Conservation (phyloP, 192 early-diverging fungal genomes). For the Linnemannia schmuckeri region DNA sequence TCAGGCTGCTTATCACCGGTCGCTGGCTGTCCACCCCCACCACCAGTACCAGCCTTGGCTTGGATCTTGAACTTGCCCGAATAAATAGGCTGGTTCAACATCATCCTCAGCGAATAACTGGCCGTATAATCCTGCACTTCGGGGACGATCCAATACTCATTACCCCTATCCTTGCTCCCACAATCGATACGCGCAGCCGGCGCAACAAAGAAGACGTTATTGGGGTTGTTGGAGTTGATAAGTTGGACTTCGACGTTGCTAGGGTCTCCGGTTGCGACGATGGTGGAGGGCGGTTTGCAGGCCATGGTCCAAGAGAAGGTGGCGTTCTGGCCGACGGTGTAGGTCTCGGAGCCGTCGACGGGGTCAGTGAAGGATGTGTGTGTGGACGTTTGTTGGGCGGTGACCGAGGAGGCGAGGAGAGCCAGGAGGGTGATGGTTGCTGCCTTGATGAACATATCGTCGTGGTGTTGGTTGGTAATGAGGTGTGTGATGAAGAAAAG, state of each 20-base stretch:
- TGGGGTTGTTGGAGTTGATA: conserved; percentile 33
- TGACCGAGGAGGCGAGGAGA: conserved; percentile 10
- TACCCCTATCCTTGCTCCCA: conserved; percentile 6
- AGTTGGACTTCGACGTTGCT: conserved; percentile 27
- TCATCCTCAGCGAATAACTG: conserved; percentile 37
- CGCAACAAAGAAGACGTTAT: conserved; percentile 22
- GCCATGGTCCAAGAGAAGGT: conserved; percentile 40
- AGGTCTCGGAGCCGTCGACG: neutral
- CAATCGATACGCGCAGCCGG: conserved; percentile 30
- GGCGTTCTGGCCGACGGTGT: conserved; percentile 11
- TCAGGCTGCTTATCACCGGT: neutral
- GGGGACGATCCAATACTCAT: conserved; percentile 29
- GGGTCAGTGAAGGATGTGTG: conserved; percentile 44
- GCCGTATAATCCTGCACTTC: neutral
- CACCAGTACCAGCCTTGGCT: neutral
- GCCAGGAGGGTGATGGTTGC: conserved; percentile 23
- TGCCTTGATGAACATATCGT: conserved; percentile 36
- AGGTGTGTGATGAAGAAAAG: neutral
- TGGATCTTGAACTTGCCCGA: conserved; percentile 40
- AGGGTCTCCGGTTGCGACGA: conserved; percentile 7
- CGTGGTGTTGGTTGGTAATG: neutral
- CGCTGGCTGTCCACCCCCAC: neutral
- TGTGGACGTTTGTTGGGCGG: conserved; percentile 19
- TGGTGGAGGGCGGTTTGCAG: conserved; percentile 16
- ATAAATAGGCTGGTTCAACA: conserved; percentile 8